Evolutionary conservation across 1,139 yeast genomes (phyloP).

Genomic region (Hansenula sp.): DNA sequence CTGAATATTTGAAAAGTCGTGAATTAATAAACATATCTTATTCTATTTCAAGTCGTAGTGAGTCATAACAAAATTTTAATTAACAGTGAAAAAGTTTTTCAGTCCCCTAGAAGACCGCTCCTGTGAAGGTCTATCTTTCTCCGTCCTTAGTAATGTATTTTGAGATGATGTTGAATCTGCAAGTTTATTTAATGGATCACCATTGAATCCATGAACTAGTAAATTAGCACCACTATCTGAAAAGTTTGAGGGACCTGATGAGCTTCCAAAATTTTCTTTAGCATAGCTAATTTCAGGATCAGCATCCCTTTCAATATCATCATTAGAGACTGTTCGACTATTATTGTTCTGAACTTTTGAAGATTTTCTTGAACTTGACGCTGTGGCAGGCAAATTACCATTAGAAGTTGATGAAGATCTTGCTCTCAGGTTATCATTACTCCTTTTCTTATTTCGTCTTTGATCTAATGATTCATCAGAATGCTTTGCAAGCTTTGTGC

Average conservation of each 20-base stretch:
- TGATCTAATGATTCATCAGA: neutral
- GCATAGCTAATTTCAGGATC: too few relatives aligned
- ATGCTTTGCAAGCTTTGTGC: neutral
- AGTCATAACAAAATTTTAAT: too few relatives aligned
- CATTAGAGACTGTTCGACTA: neutral
- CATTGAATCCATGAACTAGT: neutral
- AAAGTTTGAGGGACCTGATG: too few relatives aligned
- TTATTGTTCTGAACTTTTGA: neutral
- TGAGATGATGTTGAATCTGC: too few relatives aligned
- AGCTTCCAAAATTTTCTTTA: neutral
- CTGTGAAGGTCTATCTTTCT: too few relatives aligned
- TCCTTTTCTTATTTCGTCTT: neutral
- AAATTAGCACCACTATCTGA: neutral
- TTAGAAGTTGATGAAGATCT: neutral
- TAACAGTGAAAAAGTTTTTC: too few relatives aligned
- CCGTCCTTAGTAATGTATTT: too few relatives aligned
- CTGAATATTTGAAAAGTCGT: too few relatives aligned
- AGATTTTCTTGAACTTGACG: neutral
- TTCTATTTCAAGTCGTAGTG: too few relatives aligned
- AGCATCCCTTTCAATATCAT: neutral
- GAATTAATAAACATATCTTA: too few relatives aligned
- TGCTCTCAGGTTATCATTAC: constrained; percentile 1
- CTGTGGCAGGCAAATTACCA: neutral
- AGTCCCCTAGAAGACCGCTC: too few relatives aligned
- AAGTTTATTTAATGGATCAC: neutral